Evolutionary conservation across 176 grass and related monocot species (phyloP), one percentile per base, ranked within the genome.

Genomic region (Microstegium vimineum): DNA sequence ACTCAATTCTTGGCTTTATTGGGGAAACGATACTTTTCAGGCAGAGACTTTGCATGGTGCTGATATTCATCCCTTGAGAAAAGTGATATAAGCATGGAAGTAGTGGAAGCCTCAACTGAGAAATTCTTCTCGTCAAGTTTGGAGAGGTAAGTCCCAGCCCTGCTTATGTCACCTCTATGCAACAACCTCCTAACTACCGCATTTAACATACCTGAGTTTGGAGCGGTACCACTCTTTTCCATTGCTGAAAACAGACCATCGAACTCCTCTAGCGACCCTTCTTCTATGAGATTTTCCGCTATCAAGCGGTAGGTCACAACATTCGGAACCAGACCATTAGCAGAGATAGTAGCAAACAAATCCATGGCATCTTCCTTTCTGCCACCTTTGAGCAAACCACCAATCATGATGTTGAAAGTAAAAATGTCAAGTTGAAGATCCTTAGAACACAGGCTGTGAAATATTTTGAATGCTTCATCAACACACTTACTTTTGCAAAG

Each of bases 111-210:
- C n/a, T 71, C 68, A n/a, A 46, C 18, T 18, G 52, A 31, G 20
- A 82, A 82, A 23, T 61, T 60, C 10, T 32, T 71, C 26, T 72
- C 16, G 10, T 82, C 35, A 43, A 71, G 60, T 82, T 43, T 82
- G 3, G 10, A 6, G 67, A 72, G 79, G 18, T 72, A 82, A 10
- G 5, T 8, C 18, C 23, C 67, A 33, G 26, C 67, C 25, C 13
- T 60, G 5, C 0, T 4, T 32, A 62, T 2, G 16, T 60, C 79
- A 1, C 36, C 51, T 72, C 1, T 62, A 1, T 16, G 10, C 1
- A 43, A 23, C n/a, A 72, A 4, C 18, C 3, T 32, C 2, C 79
- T 61, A 61, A 81, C 80, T 5, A 73, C 9, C 66, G 56, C 20
- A 83, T 83, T 83, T 6, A 83, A 25, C 69, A 65, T 13, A 18